Evolutionary conservation across 2,329 filamentous ascomycete species (phyloP).

Genomic region (Moelleriella libera): DNA sequence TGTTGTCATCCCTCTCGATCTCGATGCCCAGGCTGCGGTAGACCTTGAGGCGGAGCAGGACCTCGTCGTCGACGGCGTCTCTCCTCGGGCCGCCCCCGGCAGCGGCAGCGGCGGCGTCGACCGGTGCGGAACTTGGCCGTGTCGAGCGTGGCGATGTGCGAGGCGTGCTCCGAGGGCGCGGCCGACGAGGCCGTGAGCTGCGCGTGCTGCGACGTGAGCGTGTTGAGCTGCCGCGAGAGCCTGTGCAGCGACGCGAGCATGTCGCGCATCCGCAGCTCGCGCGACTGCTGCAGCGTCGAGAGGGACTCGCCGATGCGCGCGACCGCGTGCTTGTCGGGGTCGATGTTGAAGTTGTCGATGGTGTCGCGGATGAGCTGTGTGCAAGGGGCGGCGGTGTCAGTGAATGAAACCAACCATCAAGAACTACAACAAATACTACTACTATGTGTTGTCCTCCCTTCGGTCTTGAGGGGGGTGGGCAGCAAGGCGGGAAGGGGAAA

Average conservation of each 20-base stretch:
- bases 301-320: slow-evolving; percentile 75
- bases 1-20: slow-evolving; percentile 58
- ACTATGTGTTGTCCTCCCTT: no score
- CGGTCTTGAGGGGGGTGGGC: no score
- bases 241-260: slow-evolving; percentile 54
- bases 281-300: slow-evolving; percentile 68
- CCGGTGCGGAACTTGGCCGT: slow-evolving; percentile 89
- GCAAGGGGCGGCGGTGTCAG: no score
- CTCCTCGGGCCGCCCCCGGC: slow-evolving; percentile 41
- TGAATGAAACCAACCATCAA: no score
- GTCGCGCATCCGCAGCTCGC: slow-evolving; percentile 61
- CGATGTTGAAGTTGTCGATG: slow-evolving; percentile 88
- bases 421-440: no score
- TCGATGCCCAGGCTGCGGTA: slow-evolving; percentile 88
- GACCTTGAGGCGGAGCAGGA: slow-evolving; percentile 68
- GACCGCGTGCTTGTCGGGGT: slow-evolving; percentile 73
- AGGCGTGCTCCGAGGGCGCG: slow-evolving; percentile 64
- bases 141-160: slow-evolving; percentile 73
- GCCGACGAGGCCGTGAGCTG: slow-evolving; percentile 66
- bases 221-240: slow-evolving; percentile 62
- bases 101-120: no score
- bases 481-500: no score
- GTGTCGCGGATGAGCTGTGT: slow-evolving; percentile 57
- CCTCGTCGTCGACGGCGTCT: slow-evolving; percentile 46
- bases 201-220: slow-evolving; percentile 59